Evolutionary conservation across 139 green algal species (phyloP).

Genomic region (Tetraselmis chui): DNA sequence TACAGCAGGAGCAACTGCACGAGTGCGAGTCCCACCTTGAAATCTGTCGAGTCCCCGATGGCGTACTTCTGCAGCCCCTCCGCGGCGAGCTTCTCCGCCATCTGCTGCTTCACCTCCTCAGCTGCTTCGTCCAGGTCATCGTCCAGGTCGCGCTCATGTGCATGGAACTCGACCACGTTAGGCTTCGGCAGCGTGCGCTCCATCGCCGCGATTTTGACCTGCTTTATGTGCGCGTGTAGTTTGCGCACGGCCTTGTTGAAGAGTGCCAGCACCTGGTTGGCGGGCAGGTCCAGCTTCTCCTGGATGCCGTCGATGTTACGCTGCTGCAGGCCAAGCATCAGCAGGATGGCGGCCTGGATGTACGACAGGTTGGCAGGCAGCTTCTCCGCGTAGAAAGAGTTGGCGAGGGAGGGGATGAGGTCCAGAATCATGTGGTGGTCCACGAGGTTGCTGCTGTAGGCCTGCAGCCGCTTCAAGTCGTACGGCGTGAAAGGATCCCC

Average conservation of each 20-base stretch:
- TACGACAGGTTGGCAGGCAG: conserved; percentile 79
- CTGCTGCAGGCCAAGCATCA: conserved; percentile 66
- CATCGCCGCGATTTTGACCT: conserved; percentile 60
- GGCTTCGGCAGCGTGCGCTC: conserved; percentile 48
- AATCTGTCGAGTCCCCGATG: background rate
- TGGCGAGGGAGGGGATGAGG: conserved; percentile 68
- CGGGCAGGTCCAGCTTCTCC: conserved; percentile 63
- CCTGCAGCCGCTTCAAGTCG: conserved; percentile 90
- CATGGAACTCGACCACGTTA: conserved; percentile 5
- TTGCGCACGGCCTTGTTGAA: conserved; percentile 92
- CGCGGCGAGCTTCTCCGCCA: background rate
- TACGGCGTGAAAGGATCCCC: conserved; percentile 57
- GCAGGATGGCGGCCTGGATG: conserved; percentile 74
- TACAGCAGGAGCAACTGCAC: background rate
- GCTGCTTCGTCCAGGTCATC: conserved; percentile 80
- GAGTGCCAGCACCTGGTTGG: conserved; percentile 78
- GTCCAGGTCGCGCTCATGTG: conserved; percentile 59
- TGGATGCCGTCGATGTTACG: conserved; percentile 51
- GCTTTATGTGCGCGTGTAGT: conserved; percentile 63
- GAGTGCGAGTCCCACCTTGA: background rate
- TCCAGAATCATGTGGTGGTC: conserved; percentile 93
- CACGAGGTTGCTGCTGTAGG: conserved; percentile 87
- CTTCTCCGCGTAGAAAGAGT: conserved; percentile 67
- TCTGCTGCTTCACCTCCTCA: conserved; percentile 11
- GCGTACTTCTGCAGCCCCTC: conserved; percentile 1